These are phyloP conservation scores for Colletotrichum musae DNA, from an alignment of 2,329 filamentous ascomycete species.

Conservation along the genomic window DNA sequence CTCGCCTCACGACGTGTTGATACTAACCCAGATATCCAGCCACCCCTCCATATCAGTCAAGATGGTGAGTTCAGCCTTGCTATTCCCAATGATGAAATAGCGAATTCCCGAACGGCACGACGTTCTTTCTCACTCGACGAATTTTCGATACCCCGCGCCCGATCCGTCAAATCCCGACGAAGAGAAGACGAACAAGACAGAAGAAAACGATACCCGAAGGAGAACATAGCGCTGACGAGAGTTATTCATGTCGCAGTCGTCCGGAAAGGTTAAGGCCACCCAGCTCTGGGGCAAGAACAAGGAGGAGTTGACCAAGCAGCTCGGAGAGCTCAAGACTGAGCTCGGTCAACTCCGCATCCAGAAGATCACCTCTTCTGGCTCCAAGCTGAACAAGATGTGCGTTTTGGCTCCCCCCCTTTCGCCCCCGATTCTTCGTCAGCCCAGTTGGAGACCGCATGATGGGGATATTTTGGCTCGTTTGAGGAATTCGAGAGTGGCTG, in stretches of 20 bases:
- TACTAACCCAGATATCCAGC: slow-evolving; percentile 42
- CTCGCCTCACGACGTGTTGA: slow-evolving; percentile 38
- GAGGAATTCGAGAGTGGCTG: slow-evolving; percentile 29
- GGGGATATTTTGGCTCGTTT: no score
- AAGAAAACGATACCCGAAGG: not conserved
- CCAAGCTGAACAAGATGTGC: slow-evolving; percentile 98
- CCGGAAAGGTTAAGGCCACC: slow-evolving; percentile 89
- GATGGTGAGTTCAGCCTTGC: slow-evolving; percentile 39
- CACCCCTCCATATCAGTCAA: slow-evolving; percentile 41
- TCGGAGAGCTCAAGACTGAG: slow-evolving; percentile 96
- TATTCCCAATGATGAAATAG: slow-evolving; percentile 18
- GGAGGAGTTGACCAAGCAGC: slow-evolving; percentile 96
- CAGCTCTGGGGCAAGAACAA: slow-evolving; percentile 99
- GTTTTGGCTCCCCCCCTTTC: slow-evolving; percentile 49
- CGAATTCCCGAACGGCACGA: slow-evolving; percentile 30
- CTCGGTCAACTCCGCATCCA: slow-evolving; percentile 96
- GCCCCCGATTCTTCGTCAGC: not conserved
- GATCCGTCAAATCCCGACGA: slow-evolving; percentile 23
- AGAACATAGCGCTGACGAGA: slow-evolving; percentile 39
- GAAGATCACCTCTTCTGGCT: slow-evolving; percentile 95
- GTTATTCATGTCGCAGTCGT: slow-evolving; percentile 53
- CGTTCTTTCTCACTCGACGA: slow-evolving; percentile 14
- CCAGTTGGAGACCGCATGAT: not conserved
- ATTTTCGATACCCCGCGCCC: slow-evolving; percentile 29
- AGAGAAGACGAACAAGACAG: slow-evolving; percentile 13